Evolutionary conservation across 2,329 filamentous ascomycete species (phyloP), one percentile per base, ranked within the genome.

Genomic region (Hypoxylon sp.): DNA sequence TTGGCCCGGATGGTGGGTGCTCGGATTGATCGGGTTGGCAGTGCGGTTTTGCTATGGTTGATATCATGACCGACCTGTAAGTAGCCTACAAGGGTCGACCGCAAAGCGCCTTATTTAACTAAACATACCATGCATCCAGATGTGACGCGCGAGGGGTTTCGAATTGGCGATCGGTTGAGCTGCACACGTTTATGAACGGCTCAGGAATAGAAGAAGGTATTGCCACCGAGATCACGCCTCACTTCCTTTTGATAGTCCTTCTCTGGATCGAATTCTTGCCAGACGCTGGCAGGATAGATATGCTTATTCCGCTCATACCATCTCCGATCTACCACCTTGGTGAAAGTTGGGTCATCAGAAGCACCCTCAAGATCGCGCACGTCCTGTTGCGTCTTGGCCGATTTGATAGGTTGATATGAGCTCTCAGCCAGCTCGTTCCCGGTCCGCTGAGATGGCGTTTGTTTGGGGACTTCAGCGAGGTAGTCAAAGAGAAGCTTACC

Each of bases 221-320:
- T 99, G 11, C 96, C 96, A 61, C 93, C 91, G 11, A 88, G 87
- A 81, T 99, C 96, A 75, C 93, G 92, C 74, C 93, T 88, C 42
- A 94, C 88, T 73, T 93, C 89, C 71, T 85, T 87, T 76, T 89
- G 87, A 82, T 97, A 97, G 75, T 98, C 92, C 80, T 92, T 93
- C 68, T 93, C 93, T 0, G 94, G 92, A 72, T 97, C 94, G 79
- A 97, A 99, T 70, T 97, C 92, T 74, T 94, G 93, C 96, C 96
- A 99, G 51, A 95, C 88, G 78, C 93, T 98, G 19, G 95, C 95
- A 0, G 96, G 96, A 79, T 95, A 99, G 64, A 99, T 98, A 80
- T 99, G 96, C 81, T 98, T 99, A 79, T 98, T 98, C 76, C 91
- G 89, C 83, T 98, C 94, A 79, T 98, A 99, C 96, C 96, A 99